Base-by-base conservation (phyloP, 164 flowering plant species). In the Aristolochia fimbriata region DNA sequence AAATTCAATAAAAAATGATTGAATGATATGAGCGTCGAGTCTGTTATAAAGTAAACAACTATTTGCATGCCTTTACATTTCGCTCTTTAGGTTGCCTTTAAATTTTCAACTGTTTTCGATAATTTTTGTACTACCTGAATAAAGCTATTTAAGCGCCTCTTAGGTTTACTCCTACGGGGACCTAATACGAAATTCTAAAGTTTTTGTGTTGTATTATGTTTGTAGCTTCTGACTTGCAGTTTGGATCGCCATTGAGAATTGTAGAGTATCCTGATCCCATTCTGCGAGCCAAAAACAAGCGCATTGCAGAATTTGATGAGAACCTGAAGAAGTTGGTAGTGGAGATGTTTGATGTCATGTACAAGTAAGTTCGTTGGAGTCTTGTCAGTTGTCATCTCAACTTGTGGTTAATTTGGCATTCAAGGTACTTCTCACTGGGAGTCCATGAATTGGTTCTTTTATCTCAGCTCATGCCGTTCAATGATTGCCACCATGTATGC, bases 321-420 rank as follows among this genome's bases (percentile, higher is more conserved):
- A 83, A 76, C 52, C 67, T 94, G 76, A 86, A 83, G 85, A 85
- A 78, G 60, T 68, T 94, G 19, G 97, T 82, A 0, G 74, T 69
- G 31, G 95, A 88, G 71, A 94, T 94, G 99, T 88, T 94, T 51
- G 97, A 91, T 61, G 77, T 94, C 24, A 94, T 94, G 99, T 94
- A 94, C 78, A 88, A 78, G 97, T 88, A 59, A 77, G 84, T 71
- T 62, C 21, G 31, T n/a, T 10, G 15, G 23, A 45, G 15, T 15
- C 25, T 51, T 19, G 25, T 6, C 33, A 20, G 21, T 51, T 19
- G 25, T 6, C 33, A 20, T 21, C 15, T 41, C 15, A 31, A 25
- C 19, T 15, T 22, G 47, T 37, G 47, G 58, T 55, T 1, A 12
- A 16, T 31, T 12, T 30, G 4, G 43, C 43, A 37, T 37, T 3